These are phyloP conservation scores for Botrytis porri DNA, from an alignment of 2,329 filamentous ascomycete species.

Conservation along the genomic window DNA sequence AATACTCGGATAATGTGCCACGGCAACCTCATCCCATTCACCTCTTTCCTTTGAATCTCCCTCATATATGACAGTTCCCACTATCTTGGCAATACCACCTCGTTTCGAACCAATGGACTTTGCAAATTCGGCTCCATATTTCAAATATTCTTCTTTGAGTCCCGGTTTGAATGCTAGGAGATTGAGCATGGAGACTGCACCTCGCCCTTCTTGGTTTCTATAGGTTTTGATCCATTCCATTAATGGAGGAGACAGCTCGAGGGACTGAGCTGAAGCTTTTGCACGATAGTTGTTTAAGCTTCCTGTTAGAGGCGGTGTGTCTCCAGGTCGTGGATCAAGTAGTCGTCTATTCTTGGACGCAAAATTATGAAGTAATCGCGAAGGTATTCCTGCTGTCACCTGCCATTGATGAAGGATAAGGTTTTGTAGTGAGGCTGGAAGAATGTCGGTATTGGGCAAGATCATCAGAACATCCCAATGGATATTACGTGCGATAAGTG, in stretches of 20 bases:
- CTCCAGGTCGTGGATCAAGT: conserved; percentile 39
- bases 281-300: conserved; percentile 37
- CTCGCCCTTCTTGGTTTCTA: conserved; percentile 35
- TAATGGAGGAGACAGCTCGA: conserved; percentile 54
- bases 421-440: conserved; percentile 34
- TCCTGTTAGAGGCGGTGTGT: conserved; percentile 41
- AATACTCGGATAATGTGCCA: conserved; percentile 63
- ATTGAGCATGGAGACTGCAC: conserved; percentile 61
- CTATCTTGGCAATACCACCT: conserved; percentile 59
- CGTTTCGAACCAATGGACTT: conserved; percentile 48
- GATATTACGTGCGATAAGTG: conserved; percentile 41
- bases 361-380: conserved; percentile 41
- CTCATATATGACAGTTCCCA: conserved; percentile 52
- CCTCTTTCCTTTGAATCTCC: conserved; percentile 31
- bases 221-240: conserved; percentile 48
- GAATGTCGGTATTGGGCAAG: conserved; percentile 34
- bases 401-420: conserved; percentile 39
- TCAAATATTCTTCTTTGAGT: conserved; percentile 51
- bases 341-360: conserved; percentile 40
- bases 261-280: conserved; percentile 43
- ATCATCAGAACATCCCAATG: conserved; percentile 50
- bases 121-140: conserved; percentile 55
- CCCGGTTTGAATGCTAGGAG: conserved; percentile 54
- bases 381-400: conserved; percentile 45
- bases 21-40: conserved; percentile 60